Base-by-base conservation (phyloP, 805 yeast genomes). In the Barnettozyma wickerhamii region DNA sequence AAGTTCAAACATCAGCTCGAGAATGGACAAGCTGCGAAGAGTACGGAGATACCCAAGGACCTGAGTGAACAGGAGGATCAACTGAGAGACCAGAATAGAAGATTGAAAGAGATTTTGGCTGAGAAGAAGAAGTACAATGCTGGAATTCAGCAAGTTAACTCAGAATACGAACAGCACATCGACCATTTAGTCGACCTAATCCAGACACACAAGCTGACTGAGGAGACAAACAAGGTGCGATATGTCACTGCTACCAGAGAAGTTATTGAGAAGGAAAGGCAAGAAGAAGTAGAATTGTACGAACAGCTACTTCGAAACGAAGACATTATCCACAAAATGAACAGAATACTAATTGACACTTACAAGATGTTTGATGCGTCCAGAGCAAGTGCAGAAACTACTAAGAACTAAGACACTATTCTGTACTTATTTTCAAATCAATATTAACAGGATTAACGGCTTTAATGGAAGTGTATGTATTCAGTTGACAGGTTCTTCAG, bases 131-230 rank as follows among this genome's bases (percentile, higher is more conserved):
- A 19, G 5, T 47, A 45, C 26, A 48, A 38, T 19, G 10, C 10
- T 3, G 45, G 47, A n/a, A 33, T 45, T 9, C 31, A 33, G 19
- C 7, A 13, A 1, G 36, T 48, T 4, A 51, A 48, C 17, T 6
- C 13, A 3, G 52, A 49, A 10, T 54, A 48, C 24, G 56, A 52
- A 24, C 14, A 23, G 0, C 20, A 32, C 5, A 46, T 53, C 5
- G 42, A 42, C 19, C 6, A 14, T 0, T 10, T 52, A 17, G 36
- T 52, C 33, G 30, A 31, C 3, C 7, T 40, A 19, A 20, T 46
- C 2, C 38, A 46, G 10, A 32, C 38, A 3, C 38, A 30, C 14
- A 52, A 46, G 28, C 29, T 19, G 9, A 17, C 31, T 3, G 30
- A 37, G 2, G 46, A 49, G 14, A 13, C 10, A 10, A 19, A 19